Conservation (phyloP, 306 rosid genomes). For the Corylus americana region DNA sequence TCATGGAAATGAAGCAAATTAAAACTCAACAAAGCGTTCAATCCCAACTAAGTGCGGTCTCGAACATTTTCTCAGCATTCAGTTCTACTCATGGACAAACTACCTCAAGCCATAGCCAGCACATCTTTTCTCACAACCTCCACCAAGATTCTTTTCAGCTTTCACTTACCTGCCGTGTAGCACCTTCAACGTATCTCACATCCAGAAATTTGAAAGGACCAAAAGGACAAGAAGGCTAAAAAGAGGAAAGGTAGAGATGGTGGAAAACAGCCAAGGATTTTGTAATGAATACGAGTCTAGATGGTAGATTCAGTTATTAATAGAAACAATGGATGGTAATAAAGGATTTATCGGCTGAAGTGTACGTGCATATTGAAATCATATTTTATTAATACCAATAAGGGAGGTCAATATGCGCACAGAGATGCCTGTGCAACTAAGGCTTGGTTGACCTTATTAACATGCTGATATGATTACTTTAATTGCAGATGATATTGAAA, state of each 20-base stretch:
- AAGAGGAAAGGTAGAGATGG: not conserved
- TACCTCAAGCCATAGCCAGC: not conserved
- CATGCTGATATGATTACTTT: not conserved
- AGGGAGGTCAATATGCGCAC: not conserved
- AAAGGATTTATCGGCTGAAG: not conserved
- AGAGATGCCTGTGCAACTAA: not conserved
- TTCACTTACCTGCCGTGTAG: not conserved
- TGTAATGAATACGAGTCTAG: not conserved
- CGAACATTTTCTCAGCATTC: not conserved
- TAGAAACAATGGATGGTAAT: not conserved
- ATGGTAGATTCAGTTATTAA: not conserved
- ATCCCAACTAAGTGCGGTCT: not conserved
- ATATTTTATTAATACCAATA: not conserved
- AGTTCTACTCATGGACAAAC: not conserved
- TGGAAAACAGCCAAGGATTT: not conserved
- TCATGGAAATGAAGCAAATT: not conserved
- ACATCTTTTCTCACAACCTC: not conserved
- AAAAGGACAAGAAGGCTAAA: conserved; percentile 5
- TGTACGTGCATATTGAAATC: not conserved
- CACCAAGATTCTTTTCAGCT: not conserved
- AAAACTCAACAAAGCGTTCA: not conserved
- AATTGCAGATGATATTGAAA: not conserved
- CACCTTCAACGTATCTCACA: not conserved
- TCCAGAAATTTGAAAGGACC: not conserved
- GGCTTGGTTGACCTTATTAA: not conserved